Evolutionary conservation across 768 basidiomycete species (phyloP).

Genomic region (Phylloporus arenicola): DNA sequence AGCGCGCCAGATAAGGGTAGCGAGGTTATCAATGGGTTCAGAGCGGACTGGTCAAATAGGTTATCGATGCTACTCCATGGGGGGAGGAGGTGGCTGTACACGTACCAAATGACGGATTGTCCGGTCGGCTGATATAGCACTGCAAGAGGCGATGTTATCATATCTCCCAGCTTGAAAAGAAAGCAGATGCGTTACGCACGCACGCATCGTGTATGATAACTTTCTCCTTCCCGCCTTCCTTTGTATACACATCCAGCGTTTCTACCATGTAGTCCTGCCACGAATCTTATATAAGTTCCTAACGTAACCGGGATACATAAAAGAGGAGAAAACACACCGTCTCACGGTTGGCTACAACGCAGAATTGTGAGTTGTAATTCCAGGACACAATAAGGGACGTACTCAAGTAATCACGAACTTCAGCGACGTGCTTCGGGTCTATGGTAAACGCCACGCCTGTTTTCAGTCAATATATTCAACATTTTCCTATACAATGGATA

Average conservation of each 20-base stretch:
- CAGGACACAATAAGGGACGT: constrained; percentile 2
- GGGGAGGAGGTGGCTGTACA: constrained; percentile 9
- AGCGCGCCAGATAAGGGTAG: constrained; percentile 61
- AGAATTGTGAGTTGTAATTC: neutral
- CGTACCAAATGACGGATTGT: constrained; percentile 84
- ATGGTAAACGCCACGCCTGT: constrained; percentile 80
- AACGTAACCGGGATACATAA: neutral
- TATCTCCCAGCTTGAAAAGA: neutral
- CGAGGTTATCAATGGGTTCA: constrained; percentile 61
- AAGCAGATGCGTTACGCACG: neutral
- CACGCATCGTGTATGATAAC: constrained; percentile 49
- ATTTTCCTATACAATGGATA: no score
- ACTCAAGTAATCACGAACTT: constrained; percentile 81
- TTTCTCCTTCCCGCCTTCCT: constrained; percentile 44
- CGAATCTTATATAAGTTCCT: neutral
- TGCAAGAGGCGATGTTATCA: constrained; percentile 19
- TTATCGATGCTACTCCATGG: neutral
- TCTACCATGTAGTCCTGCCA: constrained; percentile 80
- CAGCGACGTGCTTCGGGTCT: constrained; percentile 62
- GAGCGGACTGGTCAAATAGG: constrained; percentile 54
- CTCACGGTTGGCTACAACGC: constrained; percentile 61
- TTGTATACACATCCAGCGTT: constrained; percentile 60
- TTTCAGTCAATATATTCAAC: neutral
- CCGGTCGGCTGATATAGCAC: constrained; percentile 82
- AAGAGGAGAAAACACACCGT: constrained; percentile 41